A percentile compares a stretch with the other conserved stretches of the same genome.
These are phyloP conservation scores for Botryotinia narcissicola DNA, from an alignment of 2,329 filamentous ascomycete genomes.

Conservation along the genomic window DNA sequence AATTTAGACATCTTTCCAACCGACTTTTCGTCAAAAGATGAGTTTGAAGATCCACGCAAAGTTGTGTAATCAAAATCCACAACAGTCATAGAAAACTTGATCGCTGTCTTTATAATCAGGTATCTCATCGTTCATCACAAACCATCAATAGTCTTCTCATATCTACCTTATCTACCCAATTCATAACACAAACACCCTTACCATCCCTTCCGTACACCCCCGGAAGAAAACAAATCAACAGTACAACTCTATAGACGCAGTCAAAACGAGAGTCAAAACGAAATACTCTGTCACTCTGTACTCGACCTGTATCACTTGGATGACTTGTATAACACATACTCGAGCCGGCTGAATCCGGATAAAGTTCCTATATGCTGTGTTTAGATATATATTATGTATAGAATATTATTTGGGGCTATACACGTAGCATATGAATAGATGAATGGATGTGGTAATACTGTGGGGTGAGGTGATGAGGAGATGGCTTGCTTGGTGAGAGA, in stretches of 20 bases:
- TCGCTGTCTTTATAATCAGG: neutral
- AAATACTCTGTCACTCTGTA: neutral
- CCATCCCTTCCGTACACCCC: neutral
- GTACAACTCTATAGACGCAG: neutral
- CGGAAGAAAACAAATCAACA: slow-evolving; percentile 1
- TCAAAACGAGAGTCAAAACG: neutral
- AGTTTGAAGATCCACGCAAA: neutral
- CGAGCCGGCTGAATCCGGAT: neutral
- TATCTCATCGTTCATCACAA: neutral
- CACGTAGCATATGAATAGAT: neutral
- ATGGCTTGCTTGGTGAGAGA: neutral
- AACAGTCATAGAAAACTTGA: neutral
- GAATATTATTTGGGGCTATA: neutral
- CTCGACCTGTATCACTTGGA: neutral
- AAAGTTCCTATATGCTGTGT: slow-evolving; percentile 3
- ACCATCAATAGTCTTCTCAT: neutral
- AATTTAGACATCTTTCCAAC: neutral
- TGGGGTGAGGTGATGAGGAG: neutral
- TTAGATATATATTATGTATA: neutral
- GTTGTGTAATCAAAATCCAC: neutral
- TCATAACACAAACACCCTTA: neutral
- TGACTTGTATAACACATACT: neutral
- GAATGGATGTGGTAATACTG: neutral
- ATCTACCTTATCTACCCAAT: neutral
- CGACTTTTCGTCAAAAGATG: neutral